Evolutionary conservation across 179 eudicot species (phyloP).

Genomic region (Spergularia azorica): DNA sequence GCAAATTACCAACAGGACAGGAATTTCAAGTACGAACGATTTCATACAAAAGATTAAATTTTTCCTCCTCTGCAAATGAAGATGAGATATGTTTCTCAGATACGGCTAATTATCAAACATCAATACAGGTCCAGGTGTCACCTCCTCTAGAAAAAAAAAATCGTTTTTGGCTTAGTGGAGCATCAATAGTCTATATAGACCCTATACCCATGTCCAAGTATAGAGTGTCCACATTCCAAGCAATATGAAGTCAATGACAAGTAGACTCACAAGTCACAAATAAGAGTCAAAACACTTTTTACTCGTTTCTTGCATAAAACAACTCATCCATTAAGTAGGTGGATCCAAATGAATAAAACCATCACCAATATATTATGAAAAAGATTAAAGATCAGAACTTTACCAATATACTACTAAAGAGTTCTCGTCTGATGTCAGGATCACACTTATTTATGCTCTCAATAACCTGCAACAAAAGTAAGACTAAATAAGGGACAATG

Average conservation of each 20-base stretch:
- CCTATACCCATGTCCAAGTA: too few species aligned
- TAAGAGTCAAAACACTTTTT: not conserved
- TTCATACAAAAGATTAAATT: not conserved
- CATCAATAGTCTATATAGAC: too few species aligned
- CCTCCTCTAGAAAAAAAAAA: not conserved
- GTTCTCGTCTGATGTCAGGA: conserved; percentile 93
- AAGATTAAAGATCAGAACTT: conserved; percentile 3
- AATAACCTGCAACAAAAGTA: conserved; percentile 61
- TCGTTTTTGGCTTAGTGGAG: too few species aligned
- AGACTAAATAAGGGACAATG: not conserved
- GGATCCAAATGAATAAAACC: not conserved
- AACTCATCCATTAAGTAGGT: not conserved
- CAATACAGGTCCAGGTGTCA: too few species aligned
- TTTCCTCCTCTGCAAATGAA: not conserved
- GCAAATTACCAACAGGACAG: not conserved
- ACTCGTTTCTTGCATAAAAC: not conserved
- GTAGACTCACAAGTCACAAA: not conserved
- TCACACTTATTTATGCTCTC: conserved; percentile 99
- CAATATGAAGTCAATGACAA: not conserved
- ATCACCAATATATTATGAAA: not conserved
- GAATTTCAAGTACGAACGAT: not conserved
- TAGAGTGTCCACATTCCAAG: too few species aligned
- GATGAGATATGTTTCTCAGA: too few species aligned
- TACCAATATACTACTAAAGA: conserved; percentile 93
- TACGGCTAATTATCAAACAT: too few species aligned